Evolutionary conservation across 2,329 filamentous ascomycete genomes (phyloP), one percentile per base, ranked within the genome.

Genomic region (Aspergillus fumigatiaffinis): DNA sequence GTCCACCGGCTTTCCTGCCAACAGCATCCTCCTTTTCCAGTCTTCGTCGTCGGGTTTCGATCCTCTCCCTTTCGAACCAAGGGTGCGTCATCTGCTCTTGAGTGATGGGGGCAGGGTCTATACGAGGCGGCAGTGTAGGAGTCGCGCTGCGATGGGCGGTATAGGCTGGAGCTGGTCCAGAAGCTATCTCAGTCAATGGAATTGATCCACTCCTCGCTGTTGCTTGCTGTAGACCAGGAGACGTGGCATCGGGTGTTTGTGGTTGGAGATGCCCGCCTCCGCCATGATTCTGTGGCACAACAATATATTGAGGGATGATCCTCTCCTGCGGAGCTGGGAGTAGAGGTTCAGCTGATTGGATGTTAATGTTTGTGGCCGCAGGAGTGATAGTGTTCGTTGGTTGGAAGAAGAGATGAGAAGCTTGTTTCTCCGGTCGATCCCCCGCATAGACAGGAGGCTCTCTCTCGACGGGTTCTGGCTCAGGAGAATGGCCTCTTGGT

Each of bases 11-110:
- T 60, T 81, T 84, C 51, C 78, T 80, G 1, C 83, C 85, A 20
- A 82, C 65, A 2, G 78, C 79, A 44, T 90, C 87, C 70, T 90
- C 87, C 58, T 87, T 88, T 68, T 90, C 87, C 82, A 80, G 21
- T 79, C 82, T 59, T 78, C 80, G 56, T 80, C 81, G 67, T 77
- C 78, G 47, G 77, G 79, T 69, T 82, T 87, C 57, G 71, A 74
- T 63, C 73, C 80, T 64, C n/a, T 66, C 63, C 53, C 63, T 55
- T 26, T 64, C 58, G 2, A 63, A 58, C 12, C 58, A 51, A 6
- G 68, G 64, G 21, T 70, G 60, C 55, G 65, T 58, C 10, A 68
- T 53, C 5, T 64, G 60, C 20, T 68, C 61, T 25, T 57, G 53
- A 14, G 68, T 66, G 9, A 71, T 58, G 9, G 66, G 64, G 14